These are phyloP conservation scores for Pythium guiyangense DNA, from an alignment of 352 stramenopile genomes.

Conservation along the genomic window DNA sequence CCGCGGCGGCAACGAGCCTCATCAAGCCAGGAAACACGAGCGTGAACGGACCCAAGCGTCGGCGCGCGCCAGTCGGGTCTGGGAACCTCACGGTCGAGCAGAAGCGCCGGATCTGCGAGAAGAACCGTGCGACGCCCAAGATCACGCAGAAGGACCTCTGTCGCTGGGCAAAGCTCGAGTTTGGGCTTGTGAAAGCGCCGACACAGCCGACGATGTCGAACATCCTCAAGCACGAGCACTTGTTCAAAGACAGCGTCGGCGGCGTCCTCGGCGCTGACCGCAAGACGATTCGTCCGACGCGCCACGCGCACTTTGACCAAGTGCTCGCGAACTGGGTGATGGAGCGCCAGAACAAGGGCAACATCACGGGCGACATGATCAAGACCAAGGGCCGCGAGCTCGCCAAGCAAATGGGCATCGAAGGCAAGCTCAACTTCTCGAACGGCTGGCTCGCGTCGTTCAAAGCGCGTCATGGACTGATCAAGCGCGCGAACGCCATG, in stretches of 20 bases:
- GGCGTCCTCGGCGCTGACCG: conserved; percentile 68
- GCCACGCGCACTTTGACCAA: conserved; percentile 26
- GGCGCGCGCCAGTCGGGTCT: conserved; percentile 37
- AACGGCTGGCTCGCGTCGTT: conserved; percentile 86
- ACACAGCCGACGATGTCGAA: conserved; percentile 32
- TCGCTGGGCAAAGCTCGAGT: conserved; percentile 87
- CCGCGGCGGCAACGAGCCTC: background rate
- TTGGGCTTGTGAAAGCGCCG: conserved; percentile 76
- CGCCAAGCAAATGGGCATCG: conserved; percentile 77
- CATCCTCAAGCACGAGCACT: conserved; percentile 82
- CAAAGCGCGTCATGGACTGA: conserved; percentile 77
- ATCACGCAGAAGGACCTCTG: conserved; percentile 88
- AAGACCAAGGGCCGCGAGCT: conserved; percentile 81
- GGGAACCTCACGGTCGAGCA: conserved; percentile 86
- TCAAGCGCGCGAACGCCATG: conserved; percentile 51
- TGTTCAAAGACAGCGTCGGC: conserved; percentile 83
- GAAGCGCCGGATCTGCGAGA: conserved; percentile 87
- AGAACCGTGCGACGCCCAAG: conserved; percentile 80
- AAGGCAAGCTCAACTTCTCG: conserved; percentile 81
- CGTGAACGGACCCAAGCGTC: conserved; percentile 26
- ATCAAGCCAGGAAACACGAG: background rate
- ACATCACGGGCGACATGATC: conserved; percentile 88
- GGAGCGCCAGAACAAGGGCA: conserved; percentile 85
- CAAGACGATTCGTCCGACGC: conserved; percentile 44
- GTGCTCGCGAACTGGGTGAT: conserved; percentile 88